Evolutionary conservation across 164 flowering plant species (phyloP).

Genomic region (Vitis amurensis): DNA sequence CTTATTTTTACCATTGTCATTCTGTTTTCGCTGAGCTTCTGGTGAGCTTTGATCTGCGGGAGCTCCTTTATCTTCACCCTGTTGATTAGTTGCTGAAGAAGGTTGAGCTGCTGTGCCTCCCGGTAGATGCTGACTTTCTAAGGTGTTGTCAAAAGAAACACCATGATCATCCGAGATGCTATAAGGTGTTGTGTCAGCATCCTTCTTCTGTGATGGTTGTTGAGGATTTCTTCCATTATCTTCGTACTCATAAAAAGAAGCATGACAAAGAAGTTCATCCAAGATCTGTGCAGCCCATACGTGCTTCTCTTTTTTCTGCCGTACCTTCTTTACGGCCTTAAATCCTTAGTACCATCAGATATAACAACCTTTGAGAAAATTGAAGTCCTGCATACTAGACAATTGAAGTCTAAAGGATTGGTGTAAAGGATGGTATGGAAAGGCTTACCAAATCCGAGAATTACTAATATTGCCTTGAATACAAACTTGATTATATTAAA

Average conservation of each 20-base stretch:
- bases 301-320: background rate
- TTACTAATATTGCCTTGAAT: background rate
- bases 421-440: background rate
- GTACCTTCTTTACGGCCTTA: background rate
- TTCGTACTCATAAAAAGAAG: background rate
- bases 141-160: background rate
- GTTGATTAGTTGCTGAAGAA: no score
- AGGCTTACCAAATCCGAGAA: conserved; percentile 1
- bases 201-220: background rate
- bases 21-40: no score
- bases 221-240: background rate
- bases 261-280: background rate
- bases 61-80: no score
- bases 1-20: no score
- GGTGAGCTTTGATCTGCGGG: no score
- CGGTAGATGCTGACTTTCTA: background rate
- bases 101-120: no score
- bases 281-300: background rate
- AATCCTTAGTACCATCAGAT: background rate
- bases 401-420: background rate
- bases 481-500: background rate
- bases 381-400: background rate
- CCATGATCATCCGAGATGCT: background rate
- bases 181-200: background rate
- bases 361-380: background rate